Base-by-base conservation (phyloP, 1,284 basidiomycete genomes). In the Xerocomus amazonicus region DNA sequence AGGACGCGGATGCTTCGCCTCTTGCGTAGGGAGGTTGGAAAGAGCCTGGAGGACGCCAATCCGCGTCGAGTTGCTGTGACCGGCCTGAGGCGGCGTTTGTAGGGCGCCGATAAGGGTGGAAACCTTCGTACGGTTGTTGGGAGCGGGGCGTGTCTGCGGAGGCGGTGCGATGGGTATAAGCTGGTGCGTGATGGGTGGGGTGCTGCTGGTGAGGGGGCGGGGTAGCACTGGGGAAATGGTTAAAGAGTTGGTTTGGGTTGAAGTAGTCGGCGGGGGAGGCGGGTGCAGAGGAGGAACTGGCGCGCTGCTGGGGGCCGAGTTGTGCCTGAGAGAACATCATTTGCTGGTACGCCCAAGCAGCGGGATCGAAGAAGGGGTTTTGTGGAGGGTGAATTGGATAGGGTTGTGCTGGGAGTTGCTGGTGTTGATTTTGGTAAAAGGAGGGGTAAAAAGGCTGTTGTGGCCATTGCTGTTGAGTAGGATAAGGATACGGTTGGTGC, bases 71-170 rank as follows among this genome's bases (percentile, higher is more conserved):
- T 28, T 70, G 60, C 41, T 34, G 33, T 6, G 70, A 66, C n/a
- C 70, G 50, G 7, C 41, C 45, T 3, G 61, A 32, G 77, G 78
- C 31, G 58, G 65, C 63, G 45, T 60, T 64, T 27, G 71, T 66
- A 32, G 86, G 84, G n/a, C 87, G 80, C 52, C 87, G 84, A 75
- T 90, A 90, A 43, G 87, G 87, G 65, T 90, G 87, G 65, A 83
- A 90, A 28, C 83, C 83, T 32, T 74, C 73, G 60, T 84, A 83
- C 51, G 33, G 58, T 7, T 75, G 79, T 19, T 67, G 65, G 10
- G 70, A 54, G 28, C 59, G 56, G 40, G 59, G 61, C 0, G 56
- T 43, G 13, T 59, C 59, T 8, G 59, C 67, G 40, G 63, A 70
- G 53, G 56, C 61, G 32, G 53, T 67, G 51, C 53, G 63, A 39